phyloP scores from a whole-genome alignment of 1,284 basidiomycete genomes.

The Coniferiporia weirii region DNA sequence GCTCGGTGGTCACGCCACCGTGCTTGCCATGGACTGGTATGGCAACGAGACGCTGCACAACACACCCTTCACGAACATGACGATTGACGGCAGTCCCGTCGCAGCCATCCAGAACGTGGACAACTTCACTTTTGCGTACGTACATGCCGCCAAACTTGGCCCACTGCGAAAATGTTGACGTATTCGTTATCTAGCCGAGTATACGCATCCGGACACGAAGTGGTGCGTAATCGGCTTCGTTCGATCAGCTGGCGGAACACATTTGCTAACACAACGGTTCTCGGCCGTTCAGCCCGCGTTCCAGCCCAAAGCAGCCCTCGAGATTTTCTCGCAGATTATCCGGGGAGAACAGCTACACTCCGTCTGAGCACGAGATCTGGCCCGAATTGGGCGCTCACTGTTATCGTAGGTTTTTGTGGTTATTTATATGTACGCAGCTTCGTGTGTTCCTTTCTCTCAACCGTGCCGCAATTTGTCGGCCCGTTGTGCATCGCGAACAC shows the following conservation, averaged over 20 bases:
- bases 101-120: conserved; percentile 59
- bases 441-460: background rate
- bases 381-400: background rate
- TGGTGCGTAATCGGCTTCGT: conserved; percentile 35
- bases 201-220: conserved; percentile 52
- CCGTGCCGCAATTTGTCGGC: too few relatives aligned
- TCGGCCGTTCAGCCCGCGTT: conserved; percentile 43
- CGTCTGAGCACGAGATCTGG: conserved; percentile 29
- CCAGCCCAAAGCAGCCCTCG: conserved; percentile 49
- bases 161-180: background rate
- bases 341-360: conserved; percentile 50
- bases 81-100: conserved; percentile 43
- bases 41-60: conserved; percentile 44
- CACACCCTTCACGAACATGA: conserved; percentile 54
- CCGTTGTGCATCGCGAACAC: too few relatives aligned
- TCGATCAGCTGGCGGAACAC: background rate
- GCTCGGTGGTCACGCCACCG: conserved; percentile 50
- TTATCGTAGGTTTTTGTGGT: too few relatives aligned
- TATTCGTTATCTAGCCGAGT: conserved; percentile 35
- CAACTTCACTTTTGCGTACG: conserved; percentile 58
- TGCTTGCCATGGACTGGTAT: conserved; percentile 59
- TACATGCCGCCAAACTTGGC: conserved; percentile 16
- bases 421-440: background rate
- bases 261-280: conserved; percentile 7
- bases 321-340: conserved; percentile 53